Evolutionary conservation across 2,329 filamentous ascomycete genomes (phyloP), one percentile per base, ranked within the genome.

Genomic region (Chrysosporium queenslandicum): DNA sequence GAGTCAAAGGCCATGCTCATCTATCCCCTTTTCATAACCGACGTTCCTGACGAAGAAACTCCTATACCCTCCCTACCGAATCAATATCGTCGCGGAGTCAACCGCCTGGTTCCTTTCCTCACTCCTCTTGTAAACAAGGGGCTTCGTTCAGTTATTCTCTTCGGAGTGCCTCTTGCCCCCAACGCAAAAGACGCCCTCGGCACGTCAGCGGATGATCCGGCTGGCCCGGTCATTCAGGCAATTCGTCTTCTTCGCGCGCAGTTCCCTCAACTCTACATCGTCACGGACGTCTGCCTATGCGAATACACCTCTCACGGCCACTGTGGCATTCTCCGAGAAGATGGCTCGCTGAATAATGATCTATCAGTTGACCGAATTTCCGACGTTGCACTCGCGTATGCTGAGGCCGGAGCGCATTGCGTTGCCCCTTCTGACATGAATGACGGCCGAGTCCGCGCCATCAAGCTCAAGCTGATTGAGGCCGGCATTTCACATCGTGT

Each of bases 401-500:
- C 92, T n/a, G 79, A 85, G 63, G 92, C 92, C 14, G 92, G 92
- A 53, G 92, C 91, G 0, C 92, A 98, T 71, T 97, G 91, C 68
- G 89, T 98, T 25, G 92, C 92, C 0, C 92, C 92, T 1, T 95
- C 88, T 1, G 92, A 98, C 69, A 98, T 98, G 92, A 98, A 97
- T 68, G 92, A 98, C 67, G 92, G 92, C 25, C 86, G 92, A 58
- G 94, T 98, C 63, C 87, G 91, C 54, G 91, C 90, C 56, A 98
- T 98, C 70, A 98, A 98, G 77, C 79, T 96, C 50, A 97, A 96
- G 75, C 77, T 98, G 57, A 97, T 97, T 54, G 91, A 97, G 69
- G 84, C 89, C 54, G 91, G 91, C 50, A 86, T 97, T 61, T 85
- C 90, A 5, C 92, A 98, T 74, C 84, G 85, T 66, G 85, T 91